Evolutionary conservation across 2,329 filamentous ascomycete species (phyloP).

Genomic region (Eurotiales sp.): DNA sequence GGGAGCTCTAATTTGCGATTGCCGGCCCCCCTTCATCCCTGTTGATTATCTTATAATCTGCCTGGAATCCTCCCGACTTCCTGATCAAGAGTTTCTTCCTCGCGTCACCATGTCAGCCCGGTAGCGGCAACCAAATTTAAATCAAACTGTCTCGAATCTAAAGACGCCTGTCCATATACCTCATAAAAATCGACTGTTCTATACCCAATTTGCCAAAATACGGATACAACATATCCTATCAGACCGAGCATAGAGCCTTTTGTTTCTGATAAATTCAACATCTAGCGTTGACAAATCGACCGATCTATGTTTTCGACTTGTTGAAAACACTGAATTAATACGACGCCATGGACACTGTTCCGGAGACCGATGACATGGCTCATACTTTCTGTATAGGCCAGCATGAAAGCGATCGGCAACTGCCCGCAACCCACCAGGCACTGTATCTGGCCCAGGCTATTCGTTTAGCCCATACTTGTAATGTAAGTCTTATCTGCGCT

Average conservation of each 20-base stretch:
- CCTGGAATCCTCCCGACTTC: not conserved
- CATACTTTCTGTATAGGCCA: slow-evolving; percentile 59
- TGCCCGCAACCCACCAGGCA: slow-evolving; percentile 49
- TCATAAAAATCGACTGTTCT: not conserved
- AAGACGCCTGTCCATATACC: not conserved
- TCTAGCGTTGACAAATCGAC: not conserved
- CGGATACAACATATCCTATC: not conserved
- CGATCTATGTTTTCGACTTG: no score
- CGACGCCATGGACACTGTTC: slow-evolving; percentile 30
- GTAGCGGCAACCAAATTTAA: not conserved
- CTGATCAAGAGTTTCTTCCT: not conserved
- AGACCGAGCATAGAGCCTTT: no score
- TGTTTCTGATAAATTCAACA: not conserved
- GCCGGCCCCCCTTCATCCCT: slow-evolving; percentile 7
- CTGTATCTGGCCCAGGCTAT: slow-evolving; percentile 50
- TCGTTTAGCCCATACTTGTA: slow-evolving; percentile 54
- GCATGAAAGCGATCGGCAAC: slow-evolving; percentile 53
- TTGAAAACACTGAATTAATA: not conserved
- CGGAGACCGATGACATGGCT: slow-evolving; percentile 30
- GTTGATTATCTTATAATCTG: not conserved
- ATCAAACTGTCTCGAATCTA: slow-evolving; percentile 1
- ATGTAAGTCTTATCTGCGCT: slow-evolving; percentile 38
- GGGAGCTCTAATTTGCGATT: not conserved
- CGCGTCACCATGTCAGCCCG: slow-evolving; percentile 7
- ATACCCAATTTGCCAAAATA: no score